Evolutionary conservation across 441 rosid genomes (phyloP).

Genomic region (Viola pubescens): DNA sequence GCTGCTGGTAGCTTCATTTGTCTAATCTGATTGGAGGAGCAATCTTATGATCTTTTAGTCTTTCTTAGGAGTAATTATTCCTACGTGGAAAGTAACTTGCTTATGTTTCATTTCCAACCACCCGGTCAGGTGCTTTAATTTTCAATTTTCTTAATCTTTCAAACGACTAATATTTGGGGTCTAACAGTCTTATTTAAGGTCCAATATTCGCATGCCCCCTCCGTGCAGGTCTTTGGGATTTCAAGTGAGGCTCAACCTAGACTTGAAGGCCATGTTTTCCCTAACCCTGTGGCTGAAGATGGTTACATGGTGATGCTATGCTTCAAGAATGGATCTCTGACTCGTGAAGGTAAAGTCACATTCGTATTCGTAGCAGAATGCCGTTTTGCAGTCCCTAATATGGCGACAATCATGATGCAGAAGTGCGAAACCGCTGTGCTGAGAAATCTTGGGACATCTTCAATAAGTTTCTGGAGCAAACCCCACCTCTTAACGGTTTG

Average conservation of each 20-base stretch:
- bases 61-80: too few species aligned
- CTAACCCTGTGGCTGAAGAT: conserved; percentile 77
- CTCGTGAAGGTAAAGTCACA: conserved; percentile 65
- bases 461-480: conserved; percentile 55
- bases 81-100: too few species aligned
- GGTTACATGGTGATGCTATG: conserved; percentile 91
- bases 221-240: conserved; percentile 72
- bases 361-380: conserved; percentile 6
- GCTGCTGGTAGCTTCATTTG: too few species aligned
- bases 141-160: too few species aligned
- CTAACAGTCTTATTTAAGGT: too few species aligned
- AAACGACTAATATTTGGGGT: too few species aligned
- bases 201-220: neutral
- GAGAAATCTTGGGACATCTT: conserved; percentile 79
- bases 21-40: too few species aligned
- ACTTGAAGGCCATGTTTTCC: conserved; percentile 82
- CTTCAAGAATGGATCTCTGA: conserved; percentile 83
- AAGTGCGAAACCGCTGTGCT: conserved; percentile 59
- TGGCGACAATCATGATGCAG: conserved; percentile 26
- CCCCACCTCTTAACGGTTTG: conserved; percentile 74
- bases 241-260: conserved; percentile 61
- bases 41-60: too few species aligned
- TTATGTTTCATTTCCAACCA: too few species aligned
- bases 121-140: too few species aligned
- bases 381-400: conserved; percentile 1